Base-by-base conservation (phyloP, 2,329 filamentous ascomycete species). In the Colletotrichum lentis region DNA sequence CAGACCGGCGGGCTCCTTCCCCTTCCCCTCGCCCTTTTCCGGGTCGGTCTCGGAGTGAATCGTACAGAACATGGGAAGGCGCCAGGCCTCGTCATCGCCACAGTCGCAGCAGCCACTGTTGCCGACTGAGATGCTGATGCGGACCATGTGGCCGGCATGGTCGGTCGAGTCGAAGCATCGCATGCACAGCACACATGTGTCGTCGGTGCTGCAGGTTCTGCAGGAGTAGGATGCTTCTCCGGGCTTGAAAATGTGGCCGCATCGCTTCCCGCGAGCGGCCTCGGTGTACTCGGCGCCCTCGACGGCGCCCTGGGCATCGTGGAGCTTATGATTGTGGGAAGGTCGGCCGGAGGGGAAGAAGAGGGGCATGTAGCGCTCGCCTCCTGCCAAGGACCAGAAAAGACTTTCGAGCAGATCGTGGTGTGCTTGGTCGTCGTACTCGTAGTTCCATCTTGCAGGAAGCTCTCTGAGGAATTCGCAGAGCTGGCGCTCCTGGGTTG, bases 81-180 rank as follows among this genome's bases (percentile, higher is more conserved):
- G 89, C 95, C 96, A 99, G 12, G 96, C 96, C 79, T 99, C 96
- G 22, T 91, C 88, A 76, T 99, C 96, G 67, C 96, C 96, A 76
- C 96, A 99, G 79, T 99, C 96, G 79, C 96, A 99, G 81, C 96
- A 98, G 52, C 95, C 95, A 75, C 91, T 96, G 76, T 97, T 97
- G 7, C 95, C 95, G 2, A 91, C 88, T 1, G 94, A 97, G 54
- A 97, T 89, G 66, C 86, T 91, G 67, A 99, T 93, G 74, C 92
- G 91, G 63, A 98, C 94, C 81, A 93, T 92, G 79, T 99, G 96
- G 14, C 91, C 94, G 12, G 93, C 91, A 78, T 99, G 96, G 76
- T 99, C 95, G 46, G 95, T 98, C 31, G 94, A 89, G 76, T 98
- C 93, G 77, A 97, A 99, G 80, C 96, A 99, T 72, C 91, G 90